phyloP scores from a whole-genome alignment of 345 rosid genomes.

The Pistacia atlantica region DNA sequence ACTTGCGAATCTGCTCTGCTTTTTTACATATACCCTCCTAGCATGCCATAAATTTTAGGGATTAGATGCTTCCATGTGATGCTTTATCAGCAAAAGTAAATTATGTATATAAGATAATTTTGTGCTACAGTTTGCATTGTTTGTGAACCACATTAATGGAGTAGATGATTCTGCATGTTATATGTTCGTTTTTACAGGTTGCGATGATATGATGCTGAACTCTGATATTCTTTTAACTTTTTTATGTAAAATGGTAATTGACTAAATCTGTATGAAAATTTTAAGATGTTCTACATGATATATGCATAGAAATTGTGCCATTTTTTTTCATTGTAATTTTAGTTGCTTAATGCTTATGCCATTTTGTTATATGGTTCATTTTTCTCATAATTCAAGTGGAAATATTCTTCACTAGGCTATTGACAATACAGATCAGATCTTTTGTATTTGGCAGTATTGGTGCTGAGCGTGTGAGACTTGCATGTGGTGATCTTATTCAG shows the following conservation, averaged over 20 bases:
- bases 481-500: constrained; percentile 37
- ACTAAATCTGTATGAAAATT: constrained; percentile 5
- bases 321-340: not conserved
- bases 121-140: not conserved
- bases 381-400: not conserved
- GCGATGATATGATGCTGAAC: not conserved
- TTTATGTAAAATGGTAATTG: not conserved
- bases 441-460: constrained; percentile 40
- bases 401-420: not conserved
- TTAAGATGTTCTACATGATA: not conserved
- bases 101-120: not conserved
- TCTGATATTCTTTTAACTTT: not conserved
- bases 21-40: not conserved
- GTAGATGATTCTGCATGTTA: not conserved
- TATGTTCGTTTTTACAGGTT: not conserved
- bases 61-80: not conserved
- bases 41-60: no score
- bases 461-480: constrained; percentile 45
- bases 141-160: not conserved
- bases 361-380: not conserved
- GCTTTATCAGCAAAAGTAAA: not conserved
- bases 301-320: not conserved
- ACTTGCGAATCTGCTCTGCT: not conserved
- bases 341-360: not conserved
- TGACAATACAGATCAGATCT: not conserved